Evolutionary conservation across 164 flowering plant genomes (phyloP).

Genomic region (Tetracentron sinense): DNA sequence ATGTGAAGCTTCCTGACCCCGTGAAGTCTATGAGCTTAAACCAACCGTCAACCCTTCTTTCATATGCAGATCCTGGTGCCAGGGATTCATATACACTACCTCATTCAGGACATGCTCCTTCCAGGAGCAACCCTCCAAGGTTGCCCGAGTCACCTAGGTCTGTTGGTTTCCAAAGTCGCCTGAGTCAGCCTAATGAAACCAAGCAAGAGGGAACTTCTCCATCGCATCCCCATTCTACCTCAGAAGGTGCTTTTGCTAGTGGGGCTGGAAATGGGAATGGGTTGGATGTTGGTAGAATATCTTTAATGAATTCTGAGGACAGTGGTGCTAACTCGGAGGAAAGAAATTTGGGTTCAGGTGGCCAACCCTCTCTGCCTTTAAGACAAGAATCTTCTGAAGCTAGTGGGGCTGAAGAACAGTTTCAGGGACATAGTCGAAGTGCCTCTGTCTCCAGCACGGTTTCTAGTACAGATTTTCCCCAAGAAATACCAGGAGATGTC

Average conservation of each 20-base stretch:
- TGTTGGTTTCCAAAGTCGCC: conserved; percentile 33
- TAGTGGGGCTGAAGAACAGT: conserved; percentile 28
- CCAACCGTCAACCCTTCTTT: conserved; percentile 47
- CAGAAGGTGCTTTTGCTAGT: conserved; percentile 41
- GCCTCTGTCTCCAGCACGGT: conserved; percentile 42
- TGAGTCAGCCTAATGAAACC: conserved; percentile 31
- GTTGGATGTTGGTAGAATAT: conserved; percentile 42
- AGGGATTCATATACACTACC: conserved; percentile 32
- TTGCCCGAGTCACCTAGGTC: conserved; percentile 41
- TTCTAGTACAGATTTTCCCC: conserved; percentile 27
- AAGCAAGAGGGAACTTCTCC: conserved; percentile 39
- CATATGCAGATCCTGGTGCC: conserved; percentile 36
- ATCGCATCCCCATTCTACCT: conserved; percentile 50
- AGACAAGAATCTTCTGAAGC: conserved; percentile 33
- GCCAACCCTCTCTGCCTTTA: conserved; percentile 32
- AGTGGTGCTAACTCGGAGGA: conserved; percentile 28
- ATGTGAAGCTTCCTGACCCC: conserved; percentile 74
- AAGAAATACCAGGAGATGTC: conserved; percentile 29
- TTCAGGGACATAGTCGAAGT: conserved; percentile 41
- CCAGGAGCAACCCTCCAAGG: conserved; percentile 32
- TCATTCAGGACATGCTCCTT: conserved; percentile 18
- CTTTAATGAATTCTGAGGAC: conserved; percentile 39
- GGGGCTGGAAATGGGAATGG: conserved; percentile 46
- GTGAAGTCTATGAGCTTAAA: conserved; percentile 36
- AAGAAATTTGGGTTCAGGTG: conserved; percentile 22